Evolutionary conservation across 805 yeast species (phyloP).

Genomic region (Metschnikowia dekortorum): DNA sequence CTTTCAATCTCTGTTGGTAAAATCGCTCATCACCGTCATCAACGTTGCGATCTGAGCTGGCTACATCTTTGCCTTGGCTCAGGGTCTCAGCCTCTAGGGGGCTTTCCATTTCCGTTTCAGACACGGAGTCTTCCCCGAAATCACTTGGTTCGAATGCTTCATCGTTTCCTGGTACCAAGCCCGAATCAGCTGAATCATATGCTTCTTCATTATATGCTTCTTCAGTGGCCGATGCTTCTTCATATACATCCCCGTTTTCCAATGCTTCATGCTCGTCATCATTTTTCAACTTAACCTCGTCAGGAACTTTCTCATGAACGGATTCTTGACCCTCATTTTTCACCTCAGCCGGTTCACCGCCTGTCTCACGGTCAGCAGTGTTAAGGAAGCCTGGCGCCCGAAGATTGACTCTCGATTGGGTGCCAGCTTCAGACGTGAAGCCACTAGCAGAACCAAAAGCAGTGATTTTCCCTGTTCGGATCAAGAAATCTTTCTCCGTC

Average conservation of each 20-base stretch:
- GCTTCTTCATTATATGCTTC: not conserved
- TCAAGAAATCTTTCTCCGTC: slow-evolving; percentile 69
- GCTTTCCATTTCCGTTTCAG: not conserved
- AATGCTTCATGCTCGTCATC: not conserved
- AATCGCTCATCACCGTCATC: slow-evolving; percentile 80
- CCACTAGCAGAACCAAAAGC: slow-evolving; percentile 78
- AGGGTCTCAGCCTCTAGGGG: not conserved
- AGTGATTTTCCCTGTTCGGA: slow-evolving; percentile 88
- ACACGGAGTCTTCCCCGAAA: not conserved
- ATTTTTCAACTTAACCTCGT: not conserved
- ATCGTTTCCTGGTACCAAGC: not conserved
- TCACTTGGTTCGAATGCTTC: not conserved
- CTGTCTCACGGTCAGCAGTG: not conserved
- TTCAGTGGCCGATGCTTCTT: not conserved
- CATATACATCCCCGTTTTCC: not conserved
- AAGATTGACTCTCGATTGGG: slow-evolving; percentile 40
- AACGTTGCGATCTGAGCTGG: slow-evolving; percentile 27
- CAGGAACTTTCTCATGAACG: not conserved
- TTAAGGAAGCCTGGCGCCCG: slow-evolving; percentile 46
- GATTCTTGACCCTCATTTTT: not conserved
- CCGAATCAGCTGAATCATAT: not conserved
- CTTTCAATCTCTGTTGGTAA: slow-evolving; percentile 55
- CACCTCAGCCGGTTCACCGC: not conserved
- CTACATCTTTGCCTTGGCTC: not conserved
- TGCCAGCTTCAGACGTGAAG: slow-evolving; percentile 31